Evolutionary conservation across 2,329 filamentous ascomycete species (phyloP).

Genomic region (Calonectria henricotiae): DNA sequence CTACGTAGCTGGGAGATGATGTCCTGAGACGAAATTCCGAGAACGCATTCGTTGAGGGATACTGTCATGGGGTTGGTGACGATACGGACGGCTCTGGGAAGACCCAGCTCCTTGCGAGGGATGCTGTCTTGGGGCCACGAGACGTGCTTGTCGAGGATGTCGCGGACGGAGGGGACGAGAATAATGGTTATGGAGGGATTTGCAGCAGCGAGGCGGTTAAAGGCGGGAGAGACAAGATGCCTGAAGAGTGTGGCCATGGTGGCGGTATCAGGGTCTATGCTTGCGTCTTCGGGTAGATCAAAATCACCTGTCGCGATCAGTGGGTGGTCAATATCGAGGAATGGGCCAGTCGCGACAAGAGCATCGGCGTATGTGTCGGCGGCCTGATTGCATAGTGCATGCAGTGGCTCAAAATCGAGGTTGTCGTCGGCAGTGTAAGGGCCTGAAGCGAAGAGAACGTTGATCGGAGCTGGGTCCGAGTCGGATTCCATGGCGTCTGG

Average conservation of each 20-base stretch:
- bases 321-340: slow-evolving; percentile 93
- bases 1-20: slow-evolving; percentile 85
- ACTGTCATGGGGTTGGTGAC: slow-evolving; percentile 94
- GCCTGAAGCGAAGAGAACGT: slow-evolving; percentile 84
- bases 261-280: slow-evolving; percentile 81
- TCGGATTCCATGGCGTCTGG: slow-evolving; percentile 75
- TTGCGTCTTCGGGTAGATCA: slow-evolving; percentile 79
- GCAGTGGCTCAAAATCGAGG: slow-evolving; percentile 89
- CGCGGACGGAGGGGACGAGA: slow-evolving; percentile 86
- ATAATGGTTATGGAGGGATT: slow-evolving; percentile 87
- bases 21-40: slow-evolving; percentile 89
- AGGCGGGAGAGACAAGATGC: slow-evolving; percentile 81
- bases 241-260: slow-evolving; percentile 90
- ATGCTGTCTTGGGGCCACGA: slow-evolving; percentile 84
- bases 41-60: slow-evolving; percentile 87
- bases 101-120: slow-evolving; percentile 79
- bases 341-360: slow-evolving; percentile 87
- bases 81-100: slow-evolving; percentile 83
- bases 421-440: slow-evolving; percentile 96
- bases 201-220: slow-evolving; percentile 79
- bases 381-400: slow-evolving; percentile 85
- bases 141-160: slow-evolving; percentile 86
- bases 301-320: slow-evolving; percentile 87
- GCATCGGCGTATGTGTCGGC: slow-evolving; percentile 83
- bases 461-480: slow-evolving; percentile 76